A percentile compares a stretch with the other conserved stretches of the same genome.
These are phyloP conservation scores for Penicillium verhagenii DNA, from an alignment of 495 filamentous ascomycete species.

Conservation along the genomic window DNA sequence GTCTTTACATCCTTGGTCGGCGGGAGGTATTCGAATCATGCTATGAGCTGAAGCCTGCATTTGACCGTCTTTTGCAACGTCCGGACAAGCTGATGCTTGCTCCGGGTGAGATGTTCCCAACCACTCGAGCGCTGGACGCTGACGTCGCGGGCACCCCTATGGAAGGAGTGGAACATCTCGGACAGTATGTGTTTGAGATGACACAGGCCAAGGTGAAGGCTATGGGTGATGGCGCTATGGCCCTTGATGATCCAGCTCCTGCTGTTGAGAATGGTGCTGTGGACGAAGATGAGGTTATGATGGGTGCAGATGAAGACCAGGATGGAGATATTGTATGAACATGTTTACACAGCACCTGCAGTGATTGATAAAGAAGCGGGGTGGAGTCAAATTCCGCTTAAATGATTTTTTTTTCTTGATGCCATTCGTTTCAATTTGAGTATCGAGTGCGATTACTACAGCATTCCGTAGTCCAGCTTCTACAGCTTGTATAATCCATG, in stretches of 20 bases:
- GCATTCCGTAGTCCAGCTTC: too few relatives aligned
- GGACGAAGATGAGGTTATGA: slow-evolving; percentile 45
- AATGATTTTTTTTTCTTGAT: slow-evolving; percentile 8
- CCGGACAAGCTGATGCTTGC: slow-evolving; percentile 77
- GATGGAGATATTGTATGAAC: slow-evolving; percentile 41
- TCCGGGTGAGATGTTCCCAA: slow-evolving; percentile 82
- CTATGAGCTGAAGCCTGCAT: slow-evolving; percentile 83
- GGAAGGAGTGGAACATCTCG: slow-evolving; percentile 90
- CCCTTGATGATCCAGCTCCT: slow-evolving; percentile 32
- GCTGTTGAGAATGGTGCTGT: slow-evolving; percentile 44
- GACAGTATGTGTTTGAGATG: slow-evolving; percentile 98
- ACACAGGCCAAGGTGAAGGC: slow-evolving; percentile 76
- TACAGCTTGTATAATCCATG: too few relatives aligned
- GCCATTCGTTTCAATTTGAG: too few relatives aligned
- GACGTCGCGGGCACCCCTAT: slow-evolving; percentile 65
- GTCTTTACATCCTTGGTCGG: slow-evolving; percentile 90
- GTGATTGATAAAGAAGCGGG: neutral
- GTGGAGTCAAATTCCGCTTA: neutral
- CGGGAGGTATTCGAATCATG: slow-evolving; percentile 86
- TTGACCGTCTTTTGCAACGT: slow-evolving; percentile 67
- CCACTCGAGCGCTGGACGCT: slow-evolving; percentile 56
- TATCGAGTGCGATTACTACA: too few relatives aligned
- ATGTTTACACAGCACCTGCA: slow-evolving; percentile 5
- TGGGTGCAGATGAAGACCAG: slow-evolving; percentile 34
- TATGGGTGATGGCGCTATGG: slow-evolving; percentile 45